phyloP scores from a whole-genome alignment of 371 early-diverging fungal genomes.

The Entomophthora muscae region DNA sequence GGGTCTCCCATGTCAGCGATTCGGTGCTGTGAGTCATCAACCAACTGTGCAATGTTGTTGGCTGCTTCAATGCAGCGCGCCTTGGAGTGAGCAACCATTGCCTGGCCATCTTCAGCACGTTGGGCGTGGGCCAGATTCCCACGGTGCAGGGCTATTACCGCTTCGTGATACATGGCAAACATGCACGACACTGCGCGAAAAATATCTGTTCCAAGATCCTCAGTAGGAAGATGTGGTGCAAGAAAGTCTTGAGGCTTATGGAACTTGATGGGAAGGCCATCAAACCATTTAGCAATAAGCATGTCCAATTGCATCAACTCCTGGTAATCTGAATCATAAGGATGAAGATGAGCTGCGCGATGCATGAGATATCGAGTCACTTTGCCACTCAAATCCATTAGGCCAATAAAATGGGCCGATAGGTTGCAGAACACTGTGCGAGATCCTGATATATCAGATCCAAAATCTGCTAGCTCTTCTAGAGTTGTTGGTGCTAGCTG shows the following conservation, averaged over 20 bases:
- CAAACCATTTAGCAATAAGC: background rate
- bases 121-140: slow-evolving; percentile 7
- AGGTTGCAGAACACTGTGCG: slow-evolving; percentile 4
- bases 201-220: background rate
- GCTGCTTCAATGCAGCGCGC: background rate
- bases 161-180: slow-evolving; percentile 3
- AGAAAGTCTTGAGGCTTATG: slow-evolving; percentile 2
- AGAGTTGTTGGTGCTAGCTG: background rate
- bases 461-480: slow-evolving; percentile 5
- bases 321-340: slow-evolving; percentile 1
- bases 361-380: slow-evolving; percentile 6
- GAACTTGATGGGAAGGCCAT: background rate
- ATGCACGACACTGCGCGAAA: slow-evolving; percentile 6
- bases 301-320: background rate
- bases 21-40: background rate
- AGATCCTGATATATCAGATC: background rate
- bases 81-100: background rate
- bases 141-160: slow-evolving; percentile 5
- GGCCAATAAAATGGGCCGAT: slow-evolving; percentile 5
- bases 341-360: background rate
- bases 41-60: slow-evolving; percentile 1
- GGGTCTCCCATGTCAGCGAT: slow-evolving; percentile 5
- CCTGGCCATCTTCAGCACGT: background rate
- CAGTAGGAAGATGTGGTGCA: background rate
- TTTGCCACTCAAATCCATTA: slow-evolving; percentile 4